A percentile compares a stretch with the other conserved stretches of the same genome.
phyloP scores from a whole-genome alignment of 2,329 filamentous ascomycete species.

The Myriosclerotinia scirpicola region DNA sequence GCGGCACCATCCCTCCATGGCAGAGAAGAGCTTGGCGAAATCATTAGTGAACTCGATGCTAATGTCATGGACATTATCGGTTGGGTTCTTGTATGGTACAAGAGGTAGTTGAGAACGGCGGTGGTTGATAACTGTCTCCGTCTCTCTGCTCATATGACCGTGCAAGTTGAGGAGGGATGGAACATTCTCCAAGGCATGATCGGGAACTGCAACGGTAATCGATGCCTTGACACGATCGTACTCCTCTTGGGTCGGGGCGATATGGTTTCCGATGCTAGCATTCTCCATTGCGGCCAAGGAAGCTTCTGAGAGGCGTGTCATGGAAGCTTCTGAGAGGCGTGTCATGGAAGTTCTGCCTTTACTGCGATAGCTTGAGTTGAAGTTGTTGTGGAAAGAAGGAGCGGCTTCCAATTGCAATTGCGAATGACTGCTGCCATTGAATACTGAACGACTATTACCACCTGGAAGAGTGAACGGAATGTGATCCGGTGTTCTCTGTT shows the following conservation, averaged over 20 bases:
- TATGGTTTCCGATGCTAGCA: background rate
- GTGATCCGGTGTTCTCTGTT: background rate
- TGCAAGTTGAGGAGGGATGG: background rate
- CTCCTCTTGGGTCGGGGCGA: background rate
- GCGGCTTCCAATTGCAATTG: conserved; percentile 7
- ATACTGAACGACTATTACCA: background rate
- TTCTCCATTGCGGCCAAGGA: conserved; percentile 21
- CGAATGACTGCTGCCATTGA: background rate
- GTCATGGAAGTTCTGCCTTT: conserved; percentile 10
- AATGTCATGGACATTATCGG: conserved; percentile 2
- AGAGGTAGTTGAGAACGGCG: background rate
- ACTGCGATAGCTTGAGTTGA: background rate
- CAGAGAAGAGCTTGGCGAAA: conserved; percentile 11
- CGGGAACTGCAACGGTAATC: conserved; percentile 7
- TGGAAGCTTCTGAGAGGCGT: conserved; percentile 18
- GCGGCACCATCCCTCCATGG: conserved; percentile 19
- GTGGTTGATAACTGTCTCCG: background rate
- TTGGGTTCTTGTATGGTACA: background rate
- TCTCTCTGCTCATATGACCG: background rate
- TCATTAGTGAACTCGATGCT: conserved; percentile 12
- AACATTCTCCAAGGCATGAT: conserved; percentile 4
- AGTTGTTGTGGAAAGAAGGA: background rate
- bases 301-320: conserved; percentile 17
- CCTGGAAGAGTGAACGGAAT: background rate
- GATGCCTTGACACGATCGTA: conserved; percentile 10